Base-by-base conservation (phyloP, 495 filamentous ascomycete species). In the Penicillium turbatum region DNA sequence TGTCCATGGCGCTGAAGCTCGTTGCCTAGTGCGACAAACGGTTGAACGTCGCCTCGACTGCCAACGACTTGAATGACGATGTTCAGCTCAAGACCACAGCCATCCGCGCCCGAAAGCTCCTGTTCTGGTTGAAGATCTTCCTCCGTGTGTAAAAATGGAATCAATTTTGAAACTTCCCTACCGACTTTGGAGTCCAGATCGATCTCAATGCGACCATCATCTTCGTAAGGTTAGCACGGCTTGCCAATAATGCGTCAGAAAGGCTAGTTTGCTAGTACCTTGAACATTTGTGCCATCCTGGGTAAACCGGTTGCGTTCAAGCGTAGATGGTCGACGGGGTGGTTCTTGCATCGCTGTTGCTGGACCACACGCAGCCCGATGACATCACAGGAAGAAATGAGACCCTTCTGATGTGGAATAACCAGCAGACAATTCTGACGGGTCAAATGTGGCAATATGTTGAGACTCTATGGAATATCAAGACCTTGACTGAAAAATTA, bases 61-160 rank as follows among this genome's bases (percentile, higher is more conserved):
- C 75, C 76, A n/a, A 79, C 76, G 2, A 78, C 65, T 35, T 78
- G 75, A 52, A 79, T 79, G n/a, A 79, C 76, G 13, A 79, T 68
- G 57, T 78, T 78, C 26, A 63, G 44, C n/a, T 42, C 19, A 0
- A 55, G 43, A 26, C 13, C 12, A 2, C 42, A 54, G 13, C 30
- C 36, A 4, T 9, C 8, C 13, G 27, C 13, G 1, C 12, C 17
- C 4, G 32, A 11, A 5, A 19, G 19, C 29, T 27, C 44, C 17
- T 26, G 15, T 16, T 21, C 17, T 24, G 10, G n/a, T 10, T 42
- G 21, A 0, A 26, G 15, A 11, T 41, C 9, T 10, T 55, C 9
- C 13, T 54, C 26, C 10, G 34, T 32, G 15, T 41, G 26, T n/a
- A 51, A 12, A 35, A 51, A 48, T 32, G 44, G 43, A 16, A 47